Evolutionary conservation across 495 filamentous ascomycete genomes (phyloP).

Genomic region (Cercophora scortea): DNA sequence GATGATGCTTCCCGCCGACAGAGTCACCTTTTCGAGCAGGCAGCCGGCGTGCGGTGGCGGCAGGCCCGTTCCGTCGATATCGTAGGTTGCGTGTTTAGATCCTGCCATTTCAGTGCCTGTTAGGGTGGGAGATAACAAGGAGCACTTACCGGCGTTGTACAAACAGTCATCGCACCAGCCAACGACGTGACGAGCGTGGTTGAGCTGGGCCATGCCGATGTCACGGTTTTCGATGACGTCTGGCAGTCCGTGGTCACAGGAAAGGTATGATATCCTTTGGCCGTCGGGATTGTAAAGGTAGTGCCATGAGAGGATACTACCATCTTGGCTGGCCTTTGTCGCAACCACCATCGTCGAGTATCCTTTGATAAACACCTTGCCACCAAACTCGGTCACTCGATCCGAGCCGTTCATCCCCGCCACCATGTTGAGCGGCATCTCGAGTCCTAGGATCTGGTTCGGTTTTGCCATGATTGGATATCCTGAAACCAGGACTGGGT

Average conservation of each 20-base stretch:
- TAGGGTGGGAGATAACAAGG: too few relatives aligned
- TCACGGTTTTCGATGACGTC: too few relatives aligned
- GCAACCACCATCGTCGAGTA: not conserved
- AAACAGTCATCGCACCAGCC: too few relatives aligned
- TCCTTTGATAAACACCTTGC: not conserved
- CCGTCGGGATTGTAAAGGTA: not conserved
- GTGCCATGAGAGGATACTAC: not conserved
- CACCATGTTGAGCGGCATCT: conserved; percentile 1
- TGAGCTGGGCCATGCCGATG: too few relatives aligned
- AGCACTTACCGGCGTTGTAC: too few relatives aligned
- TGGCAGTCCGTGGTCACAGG: too few relatives aligned
- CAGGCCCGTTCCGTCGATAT: conserved; percentile 3
- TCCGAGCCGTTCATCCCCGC: not conserved
- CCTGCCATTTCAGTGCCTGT: not conserved
- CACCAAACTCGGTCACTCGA: not conserved
- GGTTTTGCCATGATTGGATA: conserved; percentile 20
- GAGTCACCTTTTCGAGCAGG: conserved; percentile 14
- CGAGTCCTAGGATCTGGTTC: not conserved
- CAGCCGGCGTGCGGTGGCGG: conserved; percentile 1
- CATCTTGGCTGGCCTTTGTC: not conserved
- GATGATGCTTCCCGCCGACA: conserved; percentile 18
- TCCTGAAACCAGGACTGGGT: conserved; percentile 26
- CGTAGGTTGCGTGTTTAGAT: not conserved
- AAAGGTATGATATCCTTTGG: not conserved
- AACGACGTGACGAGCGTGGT: too few relatives aligned